phyloP scores from a whole-genome alignment of 805 yeast genomes.

The Candida railenensis region DNA sequence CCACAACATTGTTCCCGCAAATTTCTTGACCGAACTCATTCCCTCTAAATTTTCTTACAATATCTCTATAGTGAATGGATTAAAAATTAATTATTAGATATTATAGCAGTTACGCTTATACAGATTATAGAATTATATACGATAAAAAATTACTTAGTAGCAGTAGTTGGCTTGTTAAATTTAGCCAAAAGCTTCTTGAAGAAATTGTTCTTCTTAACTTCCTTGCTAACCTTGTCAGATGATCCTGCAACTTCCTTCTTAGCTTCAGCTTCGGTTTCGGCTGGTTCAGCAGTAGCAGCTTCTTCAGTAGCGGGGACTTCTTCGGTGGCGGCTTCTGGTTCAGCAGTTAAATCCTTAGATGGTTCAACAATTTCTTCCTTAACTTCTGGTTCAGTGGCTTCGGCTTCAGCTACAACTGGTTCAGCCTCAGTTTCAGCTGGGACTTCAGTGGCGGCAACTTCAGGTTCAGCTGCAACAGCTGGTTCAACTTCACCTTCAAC shows the following conservation, averaged over 20 bases:
- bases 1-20: too few relatives aligned
- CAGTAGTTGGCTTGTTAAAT: conserved; percentile 23
- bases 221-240: conserved; percentile 28
- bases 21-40: too few relatives aligned
- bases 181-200: conserved; percentile 35
- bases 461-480: conserved; percentile 6
- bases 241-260: conserved; percentile 13
- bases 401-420: conserved; percentile 5
- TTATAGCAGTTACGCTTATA: not conserved
- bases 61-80: too few relatives aligned
- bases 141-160: conserved; percentile 1
- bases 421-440: conserved; percentile 3
- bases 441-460: conserved; percentile 6
- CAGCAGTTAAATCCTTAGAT: conserved; percentile 7
- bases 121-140: not conserved
- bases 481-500: conserved; percentile 5
- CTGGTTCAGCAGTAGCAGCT: conserved; percentile 9
- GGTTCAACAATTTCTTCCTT: conserved; percentile 8
- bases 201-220: conserved; percentile 35
- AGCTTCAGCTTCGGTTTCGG: conserved; percentile 8
- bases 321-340: conserved; percentile 7
- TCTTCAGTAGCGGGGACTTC: conserved; percentile 6
- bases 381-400: conserved; percentile 5
- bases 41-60: too few relatives aligned
- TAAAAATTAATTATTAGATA: too few relatives aligned